Evolutionary conservation across 1,284 basidiomycete species (phyloP).

Genomic region (Porogramme epimiltina): DNA sequence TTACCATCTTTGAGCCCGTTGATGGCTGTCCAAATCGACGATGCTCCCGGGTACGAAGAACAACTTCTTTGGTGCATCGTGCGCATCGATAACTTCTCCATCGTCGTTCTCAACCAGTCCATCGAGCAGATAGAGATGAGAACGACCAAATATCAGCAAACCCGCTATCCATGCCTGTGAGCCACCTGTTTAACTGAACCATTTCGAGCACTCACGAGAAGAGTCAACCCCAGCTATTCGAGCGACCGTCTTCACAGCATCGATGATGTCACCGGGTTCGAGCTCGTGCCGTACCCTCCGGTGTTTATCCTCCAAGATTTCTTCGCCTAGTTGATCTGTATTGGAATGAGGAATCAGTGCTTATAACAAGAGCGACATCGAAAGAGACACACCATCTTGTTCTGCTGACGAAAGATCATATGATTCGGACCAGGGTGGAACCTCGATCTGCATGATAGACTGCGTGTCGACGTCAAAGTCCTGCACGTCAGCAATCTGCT

Average conservation of each 20-base stretch:
- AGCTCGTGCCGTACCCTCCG: constrained; percentile 82
- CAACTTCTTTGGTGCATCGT: constrained; percentile 81
- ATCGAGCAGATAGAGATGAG: constrained; percentile 90
- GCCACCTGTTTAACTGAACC: background rate
- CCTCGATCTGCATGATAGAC: constrained; percentile 62
- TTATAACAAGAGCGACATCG: background rate
- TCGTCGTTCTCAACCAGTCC: constrained; percentile 88
- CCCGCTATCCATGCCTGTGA: constrained; percentile 57
- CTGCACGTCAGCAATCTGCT: constrained; percentile 56
- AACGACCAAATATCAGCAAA: constrained; percentile 83
- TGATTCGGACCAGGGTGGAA: constrained; percentile 79
- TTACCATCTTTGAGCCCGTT: constrained; percentile 80
- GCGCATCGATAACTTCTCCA: constrained; percentile 89
- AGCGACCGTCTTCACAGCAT: constrained; percentile 86
- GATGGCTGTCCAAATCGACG: constrained; percentile 76
- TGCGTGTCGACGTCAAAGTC: constrained; percentile 60
- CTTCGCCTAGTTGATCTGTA: constrained; percentile 63
- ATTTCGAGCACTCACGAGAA: constrained; percentile 60
- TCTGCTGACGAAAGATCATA: constrained; percentile 74
- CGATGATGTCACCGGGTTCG: constrained; percentile 88
- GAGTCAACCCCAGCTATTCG: constrained; percentile 88
- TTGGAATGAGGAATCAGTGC: background rate
- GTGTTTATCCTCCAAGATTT: constrained; percentile 77
- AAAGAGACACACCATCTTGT: constrained; percentile 49
- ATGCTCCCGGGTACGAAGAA: constrained; percentile 86